Conservation (phyloP, 352 stramenopile genomes). For the Pythium utonaiense region DNA sequence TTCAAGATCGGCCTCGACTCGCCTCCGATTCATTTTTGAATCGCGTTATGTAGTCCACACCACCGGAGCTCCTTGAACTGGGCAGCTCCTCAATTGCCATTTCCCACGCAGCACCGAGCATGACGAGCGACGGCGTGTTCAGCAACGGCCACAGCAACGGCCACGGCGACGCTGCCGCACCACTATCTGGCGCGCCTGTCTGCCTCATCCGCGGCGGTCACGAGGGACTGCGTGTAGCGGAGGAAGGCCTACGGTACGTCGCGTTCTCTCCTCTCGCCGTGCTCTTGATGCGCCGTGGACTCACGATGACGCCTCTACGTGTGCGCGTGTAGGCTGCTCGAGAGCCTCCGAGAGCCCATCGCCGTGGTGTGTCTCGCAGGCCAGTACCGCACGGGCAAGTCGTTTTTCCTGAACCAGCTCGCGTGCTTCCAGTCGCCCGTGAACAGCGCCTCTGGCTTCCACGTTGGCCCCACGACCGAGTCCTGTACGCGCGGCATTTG, state of each 20-base stretch:
- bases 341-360: slow-evolving; percentile 61
- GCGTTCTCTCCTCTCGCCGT: too few relatives aligned
- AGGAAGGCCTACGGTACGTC: slow-evolving; percentile 50
- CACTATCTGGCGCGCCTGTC: slow-evolving; percentile 32
- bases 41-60: slow-evolving; percentile 14
- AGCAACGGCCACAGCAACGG: slow-evolving; percentile 3
- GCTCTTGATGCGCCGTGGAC: too few relatives aligned
- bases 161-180: not conserved
- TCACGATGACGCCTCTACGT: too few relatives aligned
- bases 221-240: slow-evolving; percentile 49
- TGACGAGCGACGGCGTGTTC: not conserved
- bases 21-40: slow-evolving; percentile 24
- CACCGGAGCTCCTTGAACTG: slow-evolving; percentile 5
- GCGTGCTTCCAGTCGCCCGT: slow-evolving; percentile 12
- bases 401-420: slow-evolving; percentile 87
- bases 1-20: slow-evolving; percentile 12
- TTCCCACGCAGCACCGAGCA: not conserved
- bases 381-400: slow-evolving; percentile 85
- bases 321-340: slow-evolving; percentile 54
- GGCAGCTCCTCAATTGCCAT: not conserved
- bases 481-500: slow-evolving; percentile 85
- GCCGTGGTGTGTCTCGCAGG: slow-evolving; percentile 78
- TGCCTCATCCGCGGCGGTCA: slow-evolving; percentile 51
- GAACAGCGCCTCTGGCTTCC: slow-evolving; percentile 40
- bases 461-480: slow-evolving; percentile 78